phyloP scores from a whole-genome alignment of 1,139 yeast genomes.

The Eremothecium coryli region DNA sequence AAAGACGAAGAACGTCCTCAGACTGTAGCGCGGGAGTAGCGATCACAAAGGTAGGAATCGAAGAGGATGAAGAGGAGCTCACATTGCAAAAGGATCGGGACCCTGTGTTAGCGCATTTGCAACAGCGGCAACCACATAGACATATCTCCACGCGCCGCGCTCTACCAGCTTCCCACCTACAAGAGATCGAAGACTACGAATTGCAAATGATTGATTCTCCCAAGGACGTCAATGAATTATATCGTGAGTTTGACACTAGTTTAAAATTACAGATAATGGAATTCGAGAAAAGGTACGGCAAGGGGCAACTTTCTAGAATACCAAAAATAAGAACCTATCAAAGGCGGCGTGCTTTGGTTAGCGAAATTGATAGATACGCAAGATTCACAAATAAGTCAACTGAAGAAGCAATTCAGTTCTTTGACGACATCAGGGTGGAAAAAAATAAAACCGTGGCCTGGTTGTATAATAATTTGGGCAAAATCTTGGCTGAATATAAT shows the following conservation, averaged over 20 bases:
- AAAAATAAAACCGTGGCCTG: constrained; percentile 19
- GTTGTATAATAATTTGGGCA: constrained; percentile 18
- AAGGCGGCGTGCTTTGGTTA: constrained; percentile 20
- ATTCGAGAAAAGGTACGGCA: constrained; percentile 18
- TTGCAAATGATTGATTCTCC: constrained; percentile 17
- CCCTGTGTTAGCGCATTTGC: constrained; percentile 1
- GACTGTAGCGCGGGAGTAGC: constrained; percentile 5
- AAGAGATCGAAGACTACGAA: constrained; percentile 13
- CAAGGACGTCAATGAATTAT: constrained; percentile 15
- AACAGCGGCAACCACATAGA: constrained; percentile 5
- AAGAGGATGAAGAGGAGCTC: constrained; percentile 10
- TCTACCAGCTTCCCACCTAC: constrained; percentile 5
- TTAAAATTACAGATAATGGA: constrained; percentile 15
- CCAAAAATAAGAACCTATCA: constrained; percentile 23
- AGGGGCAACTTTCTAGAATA: constrained; percentile 18
- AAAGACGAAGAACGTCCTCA: constrained; percentile 6
- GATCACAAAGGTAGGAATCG: constrained; percentile 8
- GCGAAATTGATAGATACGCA: constrained; percentile 19
- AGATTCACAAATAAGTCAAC: constrained; percentile 9
- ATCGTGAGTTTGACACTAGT: constrained; percentile 16
- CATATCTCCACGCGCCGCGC: constrained; percentile 9
- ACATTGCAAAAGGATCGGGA: constrained; percentile 6
- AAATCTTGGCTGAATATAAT: constrained; percentile 12
- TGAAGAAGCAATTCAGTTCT: constrained; percentile 14
- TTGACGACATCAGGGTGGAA: constrained; percentile 14